Evolutionary conservation across 139 green algal genomes (phyloP).

Genomic region (Closterium sp.): DNA sequence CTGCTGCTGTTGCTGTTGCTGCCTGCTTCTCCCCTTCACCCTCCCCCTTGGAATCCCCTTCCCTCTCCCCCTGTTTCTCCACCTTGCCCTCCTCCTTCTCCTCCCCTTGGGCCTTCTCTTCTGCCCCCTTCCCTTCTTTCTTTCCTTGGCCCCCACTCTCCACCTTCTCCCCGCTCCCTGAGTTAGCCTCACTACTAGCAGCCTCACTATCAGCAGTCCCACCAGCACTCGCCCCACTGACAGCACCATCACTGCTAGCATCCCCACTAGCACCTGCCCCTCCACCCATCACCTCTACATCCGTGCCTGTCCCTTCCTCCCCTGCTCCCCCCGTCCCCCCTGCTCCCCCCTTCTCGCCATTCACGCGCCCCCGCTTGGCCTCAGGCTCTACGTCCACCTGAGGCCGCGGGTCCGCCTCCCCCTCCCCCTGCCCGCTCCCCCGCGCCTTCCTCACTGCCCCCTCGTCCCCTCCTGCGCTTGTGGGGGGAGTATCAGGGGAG

Average conservation of each 20-base stretch:
- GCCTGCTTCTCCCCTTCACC: neutral
- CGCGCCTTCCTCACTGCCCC: neutral
- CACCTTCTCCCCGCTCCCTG: too few relatives aligned
- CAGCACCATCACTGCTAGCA: too few relatives aligned
- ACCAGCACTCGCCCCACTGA: too few relatives aligned
- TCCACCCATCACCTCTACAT: neutral
- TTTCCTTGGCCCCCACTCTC: neutral
- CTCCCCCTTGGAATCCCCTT: neutral
- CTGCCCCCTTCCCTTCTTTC: neutral
- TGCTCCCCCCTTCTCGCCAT: neutral
- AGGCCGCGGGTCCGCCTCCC: neutral
- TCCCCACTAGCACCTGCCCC: neutral
- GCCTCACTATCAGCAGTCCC: neutral
- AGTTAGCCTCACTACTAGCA: neutral
- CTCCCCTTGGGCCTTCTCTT: neutral
- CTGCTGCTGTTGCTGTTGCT: neutral
- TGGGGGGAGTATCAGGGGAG: neutral
- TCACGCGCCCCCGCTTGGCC: neutral
- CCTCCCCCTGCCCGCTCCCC: neutral
- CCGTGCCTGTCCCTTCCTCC: neutral
- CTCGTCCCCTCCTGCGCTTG: neutral
- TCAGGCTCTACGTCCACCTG: neutral
- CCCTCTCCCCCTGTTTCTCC: neutral
- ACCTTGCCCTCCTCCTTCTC: neutral
- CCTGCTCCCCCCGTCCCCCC: too few relatives aligned